These are phyloP conservation scores for Wickerhamomyces strasburgensis DNA, from an alignment of 805 yeast genomes.

Conservation along the genomic window DNA sequence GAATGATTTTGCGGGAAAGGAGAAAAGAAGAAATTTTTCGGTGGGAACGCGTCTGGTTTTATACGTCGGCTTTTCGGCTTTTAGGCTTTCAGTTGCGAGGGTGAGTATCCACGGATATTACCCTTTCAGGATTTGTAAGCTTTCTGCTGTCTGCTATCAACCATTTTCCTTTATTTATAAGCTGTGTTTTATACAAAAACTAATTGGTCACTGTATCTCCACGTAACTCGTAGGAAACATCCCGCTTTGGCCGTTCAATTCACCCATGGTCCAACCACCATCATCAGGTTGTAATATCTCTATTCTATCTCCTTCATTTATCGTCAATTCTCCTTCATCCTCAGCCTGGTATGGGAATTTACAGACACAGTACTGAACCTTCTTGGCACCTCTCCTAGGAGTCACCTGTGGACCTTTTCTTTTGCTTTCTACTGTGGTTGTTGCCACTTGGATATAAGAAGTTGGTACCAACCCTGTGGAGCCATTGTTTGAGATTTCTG, in stretches of 20 bases:
- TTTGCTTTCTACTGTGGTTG: slow-evolving; percentile 8
- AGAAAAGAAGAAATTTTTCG: too few species aligned
- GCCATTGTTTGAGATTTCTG: slow-evolving; percentile 49
- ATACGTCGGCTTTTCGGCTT: too few species aligned
- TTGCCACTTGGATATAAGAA: slow-evolving; percentile 54
- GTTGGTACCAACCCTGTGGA: slow-evolving; percentile 81
- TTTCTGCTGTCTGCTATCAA: too few species aligned
- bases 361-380: slow-evolving; percentile 16
- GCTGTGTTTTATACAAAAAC: too few species aligned
- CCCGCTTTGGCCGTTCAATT: slow-evolving; percentile 59
- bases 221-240: slow-evolving; percentile 74
- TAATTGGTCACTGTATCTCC: slow-evolving; percentile 9
- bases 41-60: too few species aligned
- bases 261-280: slow-evolving; percentile 97
- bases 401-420: slow-evolving; percentile 21
- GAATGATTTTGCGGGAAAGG: too few species aligned
- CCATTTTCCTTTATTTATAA: too few species aligned
- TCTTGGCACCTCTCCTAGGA: slow-evolving; percentile 18
- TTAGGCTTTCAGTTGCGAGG: too few species aligned
- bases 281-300: slow-evolving; percentile 64
- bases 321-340: slow-evolving; percentile 74
- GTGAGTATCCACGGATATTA: too few species aligned
- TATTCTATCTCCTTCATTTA: slow-evolving; percentile 69
- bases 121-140: too few species aligned
- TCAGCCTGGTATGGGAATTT: slow-evolving; percentile 26